Evolutionary conservation across 73 alveolate species (phyloP).

Genomic region (Paramecium octaurelia): DNA sequence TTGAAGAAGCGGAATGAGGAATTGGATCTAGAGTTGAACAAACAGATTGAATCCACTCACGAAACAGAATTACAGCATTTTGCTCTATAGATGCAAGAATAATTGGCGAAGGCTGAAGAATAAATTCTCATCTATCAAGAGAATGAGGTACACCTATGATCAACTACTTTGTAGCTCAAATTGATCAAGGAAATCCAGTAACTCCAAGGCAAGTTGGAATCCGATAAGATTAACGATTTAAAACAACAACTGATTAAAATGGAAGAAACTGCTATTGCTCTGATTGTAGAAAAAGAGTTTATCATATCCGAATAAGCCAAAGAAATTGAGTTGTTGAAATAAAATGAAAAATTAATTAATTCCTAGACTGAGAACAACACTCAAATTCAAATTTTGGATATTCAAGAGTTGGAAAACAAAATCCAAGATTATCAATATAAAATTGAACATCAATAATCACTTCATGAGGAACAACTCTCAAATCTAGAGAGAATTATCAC

Average conservation of each 20-base stretch:
- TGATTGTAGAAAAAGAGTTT: neutral
- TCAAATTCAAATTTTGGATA: neutral
- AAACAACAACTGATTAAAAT: neutral
- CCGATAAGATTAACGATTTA: neutral
- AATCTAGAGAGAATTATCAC: neutral
- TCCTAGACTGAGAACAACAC: neutral
- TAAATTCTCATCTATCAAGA: neutral
- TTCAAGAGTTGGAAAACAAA: neutral
- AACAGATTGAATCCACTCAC: neutral
- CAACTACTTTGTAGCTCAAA: neutral
- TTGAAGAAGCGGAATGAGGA: neutral
- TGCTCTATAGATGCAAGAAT: slow-evolving; percentile 7
- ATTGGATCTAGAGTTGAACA: neutral
- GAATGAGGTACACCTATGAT: neutral
- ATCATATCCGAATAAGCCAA: neutral
- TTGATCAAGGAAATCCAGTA: neutral
- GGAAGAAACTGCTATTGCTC: slow-evolving; percentile 6
- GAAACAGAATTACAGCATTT: neutral
- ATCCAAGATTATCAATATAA: neutral
- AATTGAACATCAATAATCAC: neutral
- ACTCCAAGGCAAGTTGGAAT: neutral
- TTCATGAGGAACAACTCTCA: neutral
- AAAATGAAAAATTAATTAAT: neutral
- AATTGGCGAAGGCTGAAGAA: slow-evolving; percentile 15
- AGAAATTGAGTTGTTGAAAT: neutral